A percentile compares a stretch with the other conserved stretches of the same genome.
phyloP scores from a whole-genome alignment of 192 early-diverging fungal genomes.

The Linnemannia zychae region DNA sequence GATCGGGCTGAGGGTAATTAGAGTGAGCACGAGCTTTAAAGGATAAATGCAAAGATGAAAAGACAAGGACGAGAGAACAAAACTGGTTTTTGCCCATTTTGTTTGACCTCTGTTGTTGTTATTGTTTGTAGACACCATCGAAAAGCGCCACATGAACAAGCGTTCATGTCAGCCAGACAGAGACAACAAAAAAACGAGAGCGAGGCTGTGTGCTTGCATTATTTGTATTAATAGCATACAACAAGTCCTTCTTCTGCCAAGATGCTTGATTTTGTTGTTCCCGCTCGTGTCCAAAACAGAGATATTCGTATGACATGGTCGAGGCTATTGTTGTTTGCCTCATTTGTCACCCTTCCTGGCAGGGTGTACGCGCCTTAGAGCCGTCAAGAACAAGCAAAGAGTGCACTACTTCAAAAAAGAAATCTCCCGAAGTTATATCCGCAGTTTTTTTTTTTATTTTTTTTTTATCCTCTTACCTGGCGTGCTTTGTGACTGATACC shows the following conservation, averaged over 20 bases:
- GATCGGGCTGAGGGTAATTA: not conserved
- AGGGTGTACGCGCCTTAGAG: too few relatives aligned
- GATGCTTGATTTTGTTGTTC: not conserved
- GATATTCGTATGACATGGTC: too few relatives aligned
- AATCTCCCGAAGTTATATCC: too few relatives aligned
- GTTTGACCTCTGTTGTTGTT: not conserved
- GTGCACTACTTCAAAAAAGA: too few relatives aligned
- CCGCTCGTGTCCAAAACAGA: too few relatives aligned
- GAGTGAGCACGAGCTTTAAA: not conserved
- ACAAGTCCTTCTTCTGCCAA: not conserved
- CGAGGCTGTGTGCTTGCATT: constrained; percentile 6
- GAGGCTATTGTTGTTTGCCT: too few relatives aligned
- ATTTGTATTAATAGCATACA: not conserved
- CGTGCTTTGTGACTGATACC: too few relatives aligned
- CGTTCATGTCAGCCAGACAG: not conserved
- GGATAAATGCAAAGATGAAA: not conserved
- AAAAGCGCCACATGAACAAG: not conserved
- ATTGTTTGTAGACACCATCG: not conserved
- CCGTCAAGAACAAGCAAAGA: too few relatives aligned
- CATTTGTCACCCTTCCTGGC: too few relatives aligned
- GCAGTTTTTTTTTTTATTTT: too few relatives aligned
- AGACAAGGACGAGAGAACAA: not conserved
- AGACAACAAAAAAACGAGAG: not conserved
- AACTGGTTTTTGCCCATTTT: not conserved
- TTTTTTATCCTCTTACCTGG: too few relatives aligned